These are phyloP conservation scores for Plectosphaerella plurivora DNA, from an alignment of 2,329 filamentous ascomycete species.

Conservation along the genomic window DNA sequence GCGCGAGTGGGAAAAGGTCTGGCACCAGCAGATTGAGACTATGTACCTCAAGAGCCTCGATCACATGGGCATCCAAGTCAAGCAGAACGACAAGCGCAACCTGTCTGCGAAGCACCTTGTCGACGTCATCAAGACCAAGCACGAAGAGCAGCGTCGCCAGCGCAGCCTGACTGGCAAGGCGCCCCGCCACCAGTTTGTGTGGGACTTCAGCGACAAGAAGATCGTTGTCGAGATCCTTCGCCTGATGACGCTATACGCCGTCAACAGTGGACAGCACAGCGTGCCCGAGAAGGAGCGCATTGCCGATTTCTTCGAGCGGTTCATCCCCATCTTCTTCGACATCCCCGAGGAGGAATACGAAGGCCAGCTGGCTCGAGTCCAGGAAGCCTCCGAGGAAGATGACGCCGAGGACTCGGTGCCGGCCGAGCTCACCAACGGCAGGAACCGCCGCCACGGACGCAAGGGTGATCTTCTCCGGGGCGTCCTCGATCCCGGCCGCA, in stretches of 20 bases:
- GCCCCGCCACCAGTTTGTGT: conserved; percentile 69
- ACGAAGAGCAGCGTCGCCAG: conserved; percentile 81
- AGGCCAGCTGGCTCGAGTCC: conserved; percentile 63
- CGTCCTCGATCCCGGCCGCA: conserved; percentile 74
- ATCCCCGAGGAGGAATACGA: conserved; percentile 66
- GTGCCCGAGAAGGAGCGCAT: conserved; percentile 70
- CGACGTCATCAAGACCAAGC: conserved; percentile 85
- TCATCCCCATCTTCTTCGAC: conserved; percentile 73
- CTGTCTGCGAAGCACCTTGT: conserved; percentile 88
- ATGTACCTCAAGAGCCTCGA: conserved; percentile 96
- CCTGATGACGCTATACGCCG: conserved; percentile 60
- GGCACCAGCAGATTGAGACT: conserved; percentile 90
- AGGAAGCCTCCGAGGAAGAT: conserved; percentile 68
- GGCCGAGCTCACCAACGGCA: conserved; percentile 65
- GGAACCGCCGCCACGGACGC: conserved; percentile 67
- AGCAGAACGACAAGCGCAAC: conserved; percentile 83
- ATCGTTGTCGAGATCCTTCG: conserved; percentile 60
- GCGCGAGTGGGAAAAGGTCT: conserved; percentile 98
- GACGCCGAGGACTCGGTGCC: conserved; percentile 70
- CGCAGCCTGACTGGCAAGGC: conserved; percentile 58
- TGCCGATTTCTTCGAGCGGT: conserved; percentile 70
- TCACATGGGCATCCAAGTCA: conserved; percentile 90
- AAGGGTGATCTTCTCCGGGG: conserved; percentile 79
- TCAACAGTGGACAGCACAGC: conserved; percentile 67
- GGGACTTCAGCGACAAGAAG: conserved; percentile 67